A percentile compares a stretch with the other conserved stretches of the same genome.
Conservation (phyloP, 345 rosid genomes). For the Combretum micranthum region DNA sequence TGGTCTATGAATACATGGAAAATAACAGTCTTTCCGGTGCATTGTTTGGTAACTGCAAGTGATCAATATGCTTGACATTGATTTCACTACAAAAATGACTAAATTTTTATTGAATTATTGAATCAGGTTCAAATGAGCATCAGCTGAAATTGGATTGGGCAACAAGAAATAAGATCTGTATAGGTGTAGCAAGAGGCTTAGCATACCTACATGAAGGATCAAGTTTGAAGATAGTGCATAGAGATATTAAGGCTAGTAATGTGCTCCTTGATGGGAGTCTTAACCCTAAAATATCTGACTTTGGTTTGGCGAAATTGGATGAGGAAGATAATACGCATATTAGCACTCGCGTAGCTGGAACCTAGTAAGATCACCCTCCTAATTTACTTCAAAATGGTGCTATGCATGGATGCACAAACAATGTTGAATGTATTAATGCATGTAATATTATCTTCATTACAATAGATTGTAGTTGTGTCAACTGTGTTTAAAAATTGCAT, state of each 20-base stretch:
- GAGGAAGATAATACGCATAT: constrained; percentile 12
- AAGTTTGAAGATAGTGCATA: constrained; percentile 9
- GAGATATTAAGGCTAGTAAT: constrained; percentile 11
- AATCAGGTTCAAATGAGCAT: constrained; percentile 7
- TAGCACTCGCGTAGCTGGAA: constrained; percentile 36
- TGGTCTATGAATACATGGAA: constrained; percentile 13
- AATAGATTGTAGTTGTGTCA: too few relatives aligned
- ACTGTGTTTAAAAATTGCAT: too few relatives aligned
- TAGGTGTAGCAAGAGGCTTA: constrained; percentile 12
- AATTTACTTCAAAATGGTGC: neutral
- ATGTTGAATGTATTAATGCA: too few relatives aligned
- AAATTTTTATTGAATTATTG: neutral
- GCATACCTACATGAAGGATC: constrained; percentile 14
- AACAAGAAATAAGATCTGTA: constrained; percentile 6
- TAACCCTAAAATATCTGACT: constrained; percentile 9
- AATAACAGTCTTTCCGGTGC: constrained; percentile 13
- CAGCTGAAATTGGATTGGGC: constrained; percentile 8
- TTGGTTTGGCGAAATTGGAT: constrained; percentile 10
- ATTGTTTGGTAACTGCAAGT: constrained; percentile 8
- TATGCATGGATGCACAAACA: too few relatives aligned
- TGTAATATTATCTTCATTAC: too few relatives aligned
- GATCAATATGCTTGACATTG: neutral
- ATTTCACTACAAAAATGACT: neutral
- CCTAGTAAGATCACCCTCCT: constrained; percentile 32
- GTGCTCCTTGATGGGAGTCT: constrained; percentile 2